Evolutionary conservation across 768 basidiomycete species (phyloP).

Genomic region (Suillus spraguei): DNA sequence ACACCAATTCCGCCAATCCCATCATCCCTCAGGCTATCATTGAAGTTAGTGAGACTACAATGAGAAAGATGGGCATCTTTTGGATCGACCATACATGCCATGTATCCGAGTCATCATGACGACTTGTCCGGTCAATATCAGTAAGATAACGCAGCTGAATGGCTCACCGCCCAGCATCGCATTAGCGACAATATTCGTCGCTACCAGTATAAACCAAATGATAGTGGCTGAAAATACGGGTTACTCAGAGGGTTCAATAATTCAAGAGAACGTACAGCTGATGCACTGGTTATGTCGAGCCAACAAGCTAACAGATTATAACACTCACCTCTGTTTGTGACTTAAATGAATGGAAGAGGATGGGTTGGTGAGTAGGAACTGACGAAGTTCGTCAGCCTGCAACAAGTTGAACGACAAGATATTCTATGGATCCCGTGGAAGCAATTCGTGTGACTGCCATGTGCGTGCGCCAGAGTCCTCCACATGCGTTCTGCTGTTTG

Average conservation of each 20-base stretch:
- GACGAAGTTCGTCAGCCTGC: too few relatives aligned
- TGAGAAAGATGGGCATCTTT: neutral
- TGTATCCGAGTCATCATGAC: neutral
- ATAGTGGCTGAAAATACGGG: neutral
- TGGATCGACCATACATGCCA: neutral
- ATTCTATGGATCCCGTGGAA: too few relatives aligned
- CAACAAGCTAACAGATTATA: neutral
- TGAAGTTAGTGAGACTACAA: neutral
- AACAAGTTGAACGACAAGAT: too few relatives aligned
- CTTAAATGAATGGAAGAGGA: neutral
- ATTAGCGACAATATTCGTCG: neutral
- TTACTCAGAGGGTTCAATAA: neutral
- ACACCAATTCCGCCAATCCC: neutral
- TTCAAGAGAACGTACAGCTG: constrained; percentile 1
- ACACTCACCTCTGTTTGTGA: neutral
- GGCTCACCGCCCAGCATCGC: neutral
- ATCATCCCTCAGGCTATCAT: neutral
- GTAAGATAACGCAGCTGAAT: neutral
- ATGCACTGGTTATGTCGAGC: neutral
- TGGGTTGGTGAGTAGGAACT: too few relatives aligned
- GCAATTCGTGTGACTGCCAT: too few relatives aligned
- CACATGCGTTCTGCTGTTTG: too few relatives aligned
- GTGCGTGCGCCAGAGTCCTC: too few relatives aligned
- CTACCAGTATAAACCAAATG: neutral
- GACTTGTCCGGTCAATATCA: neutral